These are phyloP conservation scores for Xylaria nigripes DNA, from an alignment of 495 filamentous ascomycete genomes.

Conservation along the genomic window DNA sequence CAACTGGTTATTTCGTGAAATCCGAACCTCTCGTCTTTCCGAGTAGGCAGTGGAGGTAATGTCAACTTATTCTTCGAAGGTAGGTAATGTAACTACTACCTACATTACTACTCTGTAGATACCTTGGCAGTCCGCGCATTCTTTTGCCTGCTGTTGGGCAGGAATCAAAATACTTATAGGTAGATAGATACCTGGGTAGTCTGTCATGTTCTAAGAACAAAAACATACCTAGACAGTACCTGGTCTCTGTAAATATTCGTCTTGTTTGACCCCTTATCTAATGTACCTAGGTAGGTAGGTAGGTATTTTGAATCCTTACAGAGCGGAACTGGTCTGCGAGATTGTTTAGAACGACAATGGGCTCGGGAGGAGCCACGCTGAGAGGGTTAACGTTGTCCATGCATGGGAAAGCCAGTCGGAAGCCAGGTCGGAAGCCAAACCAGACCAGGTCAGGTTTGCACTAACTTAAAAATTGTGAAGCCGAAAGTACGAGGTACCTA, in stretches of 20 bases:
- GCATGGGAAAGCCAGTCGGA: constrained; percentile 1
- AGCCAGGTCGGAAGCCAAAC: background rate
- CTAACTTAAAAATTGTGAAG: background rate
- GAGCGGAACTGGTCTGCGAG: background rate
- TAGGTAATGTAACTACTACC: no score
- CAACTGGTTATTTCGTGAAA: background rate
- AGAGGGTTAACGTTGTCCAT: background rate
- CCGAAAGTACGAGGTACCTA: background rate
- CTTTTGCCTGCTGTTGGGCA: no score
- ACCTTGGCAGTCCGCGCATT: no score
- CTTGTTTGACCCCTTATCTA: no score
- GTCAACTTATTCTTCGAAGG: no score
- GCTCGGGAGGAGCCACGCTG: constrained; percentile 5
- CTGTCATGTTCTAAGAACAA: no score
- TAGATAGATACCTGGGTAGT: no score
- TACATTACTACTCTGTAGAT: background rate
- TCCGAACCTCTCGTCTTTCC: no score
- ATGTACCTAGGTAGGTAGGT: background rate
- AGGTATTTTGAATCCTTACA: background rate
- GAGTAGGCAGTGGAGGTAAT: no score
- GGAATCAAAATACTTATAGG: no score
- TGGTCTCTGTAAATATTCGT: no score
- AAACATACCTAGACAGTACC: no score
- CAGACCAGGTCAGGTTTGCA: background rate
- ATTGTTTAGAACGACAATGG: background rate